phyloP scores from a whole-genome alignment of 2,329 filamentous ascomycete species.

The Aspergillus persii region DNA sequence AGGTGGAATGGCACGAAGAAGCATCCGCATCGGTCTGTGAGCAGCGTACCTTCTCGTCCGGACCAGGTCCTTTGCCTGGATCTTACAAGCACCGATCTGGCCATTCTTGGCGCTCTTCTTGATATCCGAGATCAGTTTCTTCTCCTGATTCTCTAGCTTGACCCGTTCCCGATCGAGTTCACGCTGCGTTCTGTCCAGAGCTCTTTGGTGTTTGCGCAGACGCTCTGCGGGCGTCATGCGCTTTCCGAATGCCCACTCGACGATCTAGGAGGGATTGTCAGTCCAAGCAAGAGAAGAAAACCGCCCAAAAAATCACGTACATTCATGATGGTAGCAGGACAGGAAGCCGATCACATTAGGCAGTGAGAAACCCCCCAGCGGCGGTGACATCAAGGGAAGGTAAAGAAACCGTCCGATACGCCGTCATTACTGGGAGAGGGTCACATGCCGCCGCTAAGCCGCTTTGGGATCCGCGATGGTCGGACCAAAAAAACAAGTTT shows the following conservation, averaged over 20 bases:
- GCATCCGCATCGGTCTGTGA: background rate
- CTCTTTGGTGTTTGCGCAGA: constrained; percentile 75
- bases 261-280: constrained; percentile 59
- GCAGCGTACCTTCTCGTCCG: constrained; percentile 70
- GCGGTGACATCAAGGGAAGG: constrained; percentile 2
- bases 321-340: constrained; percentile 10
- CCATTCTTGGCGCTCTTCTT: constrained; percentile 98
- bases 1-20: background rate
- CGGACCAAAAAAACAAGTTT: constrained; percentile 4
- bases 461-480: constrained; percentile 9
- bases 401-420: background rate
- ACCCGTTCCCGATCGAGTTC: constrained; percentile 92
- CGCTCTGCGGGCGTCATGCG: constrained; percentile 86
- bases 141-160: constrained; percentile 98
- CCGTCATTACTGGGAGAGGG: background rate
- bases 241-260: constrained; percentile 99
- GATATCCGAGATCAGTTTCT: constrained; percentile 92
- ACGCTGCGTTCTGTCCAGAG: constrained; percentile 94
- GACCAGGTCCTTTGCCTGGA: constrained; percentile 96
- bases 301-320: constrained; percentile 4
- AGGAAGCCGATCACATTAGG: background rate
- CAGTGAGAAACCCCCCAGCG: background rate
- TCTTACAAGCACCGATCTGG: constrained; percentile 97
- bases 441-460: constrained; percentile 18
- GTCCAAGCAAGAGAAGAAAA: constrained; percentile 6